Conservation (phyloP, 1,284 basidiomycete genomes). For the Pseudozyma tsukubaensis region DNA sequence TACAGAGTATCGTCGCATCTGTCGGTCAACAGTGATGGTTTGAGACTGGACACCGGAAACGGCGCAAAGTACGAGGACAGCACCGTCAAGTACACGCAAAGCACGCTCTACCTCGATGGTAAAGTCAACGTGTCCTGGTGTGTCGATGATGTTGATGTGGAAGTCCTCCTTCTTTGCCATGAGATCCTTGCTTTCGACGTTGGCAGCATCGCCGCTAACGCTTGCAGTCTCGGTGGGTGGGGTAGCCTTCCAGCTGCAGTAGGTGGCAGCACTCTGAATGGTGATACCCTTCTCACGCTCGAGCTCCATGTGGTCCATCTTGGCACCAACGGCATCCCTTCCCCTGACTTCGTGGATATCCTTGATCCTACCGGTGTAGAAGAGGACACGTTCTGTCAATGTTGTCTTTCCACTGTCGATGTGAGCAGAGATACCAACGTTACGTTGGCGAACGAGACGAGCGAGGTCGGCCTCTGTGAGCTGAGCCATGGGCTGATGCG, state of each 20-base stretch:
- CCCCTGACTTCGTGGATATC: constrained; percentile 99
- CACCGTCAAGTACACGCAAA: constrained; percentile 93
- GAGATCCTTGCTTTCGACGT: constrained; percentile 41
- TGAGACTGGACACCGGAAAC: constrained; percentile 97
- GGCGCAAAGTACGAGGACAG: constrained; percentile 94
- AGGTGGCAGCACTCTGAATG: constrained; percentile 97
- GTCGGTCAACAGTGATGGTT: constrained; percentile 98
- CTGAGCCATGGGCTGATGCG: constrained; percentile 32
- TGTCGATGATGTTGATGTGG: constrained; percentile 98
- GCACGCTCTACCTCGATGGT: constrained; percentile 99
- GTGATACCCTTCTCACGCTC: constrained; percentile 99
- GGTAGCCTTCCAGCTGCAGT: constrained; percentile 90
- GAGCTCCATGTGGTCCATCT: constrained; percentile 99
- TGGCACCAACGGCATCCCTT: constrained; percentile 93
- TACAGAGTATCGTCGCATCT: constrained; percentile 95
- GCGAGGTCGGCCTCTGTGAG: constrained; percentile 61
- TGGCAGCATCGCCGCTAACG: constrained; percentile 68
- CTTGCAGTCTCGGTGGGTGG: constrained; percentile 69
- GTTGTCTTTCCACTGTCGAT: constrained; percentile 97
- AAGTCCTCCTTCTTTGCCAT: constrained; percentile 76
- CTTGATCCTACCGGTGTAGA: constrained; percentile 93
- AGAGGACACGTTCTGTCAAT: constrained; percentile 94
- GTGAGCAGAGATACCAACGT: constrained; percentile 71
- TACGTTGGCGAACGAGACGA: constrained; percentile 68
- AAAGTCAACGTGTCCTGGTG: constrained; percentile 99